Conservation (phyloP, 331 rosid species). For the Acacia concinna region DNA sequence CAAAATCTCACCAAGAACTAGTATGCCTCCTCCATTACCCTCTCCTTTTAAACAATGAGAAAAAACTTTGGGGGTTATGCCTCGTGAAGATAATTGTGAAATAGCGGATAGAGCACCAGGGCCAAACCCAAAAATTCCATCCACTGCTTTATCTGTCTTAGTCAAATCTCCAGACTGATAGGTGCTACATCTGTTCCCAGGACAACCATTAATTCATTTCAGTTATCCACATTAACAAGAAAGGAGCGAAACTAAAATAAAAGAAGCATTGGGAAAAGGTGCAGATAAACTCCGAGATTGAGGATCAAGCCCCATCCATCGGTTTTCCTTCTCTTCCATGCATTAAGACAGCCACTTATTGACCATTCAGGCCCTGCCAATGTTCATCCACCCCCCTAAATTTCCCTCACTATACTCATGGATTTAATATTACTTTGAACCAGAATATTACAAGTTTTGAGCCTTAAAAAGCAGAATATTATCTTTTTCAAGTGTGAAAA, state of each 20-base stretch:
- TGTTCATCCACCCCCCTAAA: neutral
- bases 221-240: conserved; percentile 25
- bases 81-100: conserved; percentile 83
- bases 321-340: neutral
- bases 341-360: conserved; percentile 2
- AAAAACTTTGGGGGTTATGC: conserved; percentile 78
- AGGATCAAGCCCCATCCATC: conserved; percentile 8
- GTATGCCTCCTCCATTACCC: conserved; percentile 86
- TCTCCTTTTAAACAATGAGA: conserved; percentile 94
- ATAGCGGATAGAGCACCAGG: conserved; percentile 83
- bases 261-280: conserved; percentile 2
- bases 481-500: neutral
- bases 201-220: conserved; percentile 37
- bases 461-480: neutral
- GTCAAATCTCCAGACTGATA: conserved; percentile 86
- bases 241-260: conserved; percentile 18
- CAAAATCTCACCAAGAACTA: conserved; percentile 96
- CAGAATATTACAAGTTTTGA: neutral
- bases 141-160: conserved; percentile 82
- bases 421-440: conserved; percentile 4
- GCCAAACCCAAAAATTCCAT: conserved; percentile 96
- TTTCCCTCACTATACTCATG: neutral
- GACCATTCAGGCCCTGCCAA: neutral
- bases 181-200: conserved; percentile 80
- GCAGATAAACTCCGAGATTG: conserved; percentile 4